Evolutionary conservation across 441 rosid species (phyloP).

Genomic region (Corymbia citriodora): DNA sequence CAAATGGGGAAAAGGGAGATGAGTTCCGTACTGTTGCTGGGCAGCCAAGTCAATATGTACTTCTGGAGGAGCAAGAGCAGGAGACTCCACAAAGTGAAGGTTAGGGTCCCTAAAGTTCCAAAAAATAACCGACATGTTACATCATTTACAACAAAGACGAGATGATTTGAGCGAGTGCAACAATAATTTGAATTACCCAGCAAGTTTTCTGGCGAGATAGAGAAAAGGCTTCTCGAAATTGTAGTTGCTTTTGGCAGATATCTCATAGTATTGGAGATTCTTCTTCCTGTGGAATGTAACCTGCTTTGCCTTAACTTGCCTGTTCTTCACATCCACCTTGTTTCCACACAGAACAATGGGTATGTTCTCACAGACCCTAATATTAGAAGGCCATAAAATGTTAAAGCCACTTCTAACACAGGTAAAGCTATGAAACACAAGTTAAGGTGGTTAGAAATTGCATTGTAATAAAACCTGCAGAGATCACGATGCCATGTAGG

Average conservation of each 20-base stretch:
- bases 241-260: slow-evolving; percentile 16
- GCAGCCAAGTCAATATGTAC: slow-evolving; percentile 65
- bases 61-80: slow-evolving; percentile 76
- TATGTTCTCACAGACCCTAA: slow-evolving; percentile 14
- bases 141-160: neutral
- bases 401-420: neutral
- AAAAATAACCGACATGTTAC: neutral
- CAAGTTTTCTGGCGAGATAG: slow-evolving; percentile 78
- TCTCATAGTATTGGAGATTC: slow-evolving; percentile 11
- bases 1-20: neutral
- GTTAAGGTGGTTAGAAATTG: neutral
- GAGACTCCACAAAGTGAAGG: slow-evolving; percentile 70
- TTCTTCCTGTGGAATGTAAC: slow-evolving; percentile 18
- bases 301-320: slow-evolving; percentile 16
- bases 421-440: neutral
- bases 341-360: slow-evolving; percentile 15
- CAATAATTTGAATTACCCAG: slow-evolving; percentile 42
- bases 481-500: slow-evolving; percentile 89
- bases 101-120: slow-evolving; percentile 34
- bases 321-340: slow-evolving; percentile 17
- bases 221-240: slow-evolving; percentile 11
- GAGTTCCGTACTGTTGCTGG: slow-evolving; percentile 44
- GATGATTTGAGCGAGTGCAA: neutral
- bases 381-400: neutral
- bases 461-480: slow-evolving; percentile 34